Conservation (phyloP, 1,284 basidiomycete species). For the Inonotus obliquus region DNA sequence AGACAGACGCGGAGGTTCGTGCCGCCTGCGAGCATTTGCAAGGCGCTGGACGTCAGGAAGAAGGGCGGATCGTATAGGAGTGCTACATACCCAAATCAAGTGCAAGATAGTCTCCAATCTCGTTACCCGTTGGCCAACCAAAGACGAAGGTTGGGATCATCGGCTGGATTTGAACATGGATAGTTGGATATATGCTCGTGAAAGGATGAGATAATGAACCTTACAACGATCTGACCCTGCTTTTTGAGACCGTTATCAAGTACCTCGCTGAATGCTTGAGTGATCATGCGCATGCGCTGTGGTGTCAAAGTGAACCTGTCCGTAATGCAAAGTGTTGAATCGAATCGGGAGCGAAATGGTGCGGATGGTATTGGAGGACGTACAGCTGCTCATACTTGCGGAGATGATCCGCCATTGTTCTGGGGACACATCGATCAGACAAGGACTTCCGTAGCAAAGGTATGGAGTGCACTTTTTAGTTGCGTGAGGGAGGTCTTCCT, state of each 20-base stretch:
- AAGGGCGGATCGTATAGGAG: neutral
- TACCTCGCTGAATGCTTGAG: slow-evolving; percentile 91
- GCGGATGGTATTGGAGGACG: slow-evolving; percentile 32
- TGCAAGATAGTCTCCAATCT: slow-evolving; percentile 88
- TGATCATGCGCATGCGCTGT: slow-evolving; percentile 95
- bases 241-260: slow-evolving; percentile 86
- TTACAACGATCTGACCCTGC: slow-evolving; percentile 81
- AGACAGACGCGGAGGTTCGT: slow-evolving; percentile 98
- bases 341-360: neutral
- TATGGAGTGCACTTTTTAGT: slow-evolving; percentile 63
- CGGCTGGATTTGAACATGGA: slow-evolving; percentile 45
- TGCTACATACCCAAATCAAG: slow-evolving; percentile 76
- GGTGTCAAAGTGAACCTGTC: slow-evolving; percentile 83
- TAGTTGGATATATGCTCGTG: slow-evolving; percentile 9
- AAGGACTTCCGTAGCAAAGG: neutral
- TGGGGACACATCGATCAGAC: slow-evolving; percentile 25
- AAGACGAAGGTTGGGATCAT: slow-evolving; percentile 98
- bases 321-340: neutral
- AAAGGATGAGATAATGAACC: slow-evolving; percentile 31
- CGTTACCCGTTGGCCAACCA: slow-evolving; percentile 90
- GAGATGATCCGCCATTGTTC: slow-evolving; percentile 86
- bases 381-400: slow-evolving; percentile 82
- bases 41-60: neutral
- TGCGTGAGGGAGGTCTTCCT: slow-evolving; percentile 80
- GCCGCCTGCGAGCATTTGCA: slow-evolving; percentile 50